Conservation (phyloP, 1,284 basidiomycete genomes). For the Naganishia albida region DNA sequence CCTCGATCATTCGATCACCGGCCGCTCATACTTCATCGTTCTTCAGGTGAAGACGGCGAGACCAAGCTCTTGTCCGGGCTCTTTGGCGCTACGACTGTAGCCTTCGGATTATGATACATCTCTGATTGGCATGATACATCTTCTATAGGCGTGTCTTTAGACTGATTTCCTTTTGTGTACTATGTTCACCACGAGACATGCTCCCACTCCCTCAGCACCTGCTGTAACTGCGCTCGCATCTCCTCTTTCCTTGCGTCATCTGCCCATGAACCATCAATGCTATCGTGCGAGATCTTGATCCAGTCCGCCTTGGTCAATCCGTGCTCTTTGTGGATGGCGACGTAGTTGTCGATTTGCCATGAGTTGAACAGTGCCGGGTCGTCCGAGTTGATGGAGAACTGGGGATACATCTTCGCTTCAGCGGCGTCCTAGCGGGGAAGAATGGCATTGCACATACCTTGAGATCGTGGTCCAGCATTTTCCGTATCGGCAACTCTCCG, state of each 20-base stretch:
- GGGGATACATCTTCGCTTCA: neutral
- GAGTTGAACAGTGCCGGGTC: slow-evolving; percentile 41
- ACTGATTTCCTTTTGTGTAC: neutral
- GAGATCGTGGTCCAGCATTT: slow-evolving; percentile 38
- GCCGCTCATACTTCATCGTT: neutral
- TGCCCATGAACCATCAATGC: slow-evolving; percentile 39
- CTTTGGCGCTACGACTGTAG: slow-evolving; percentile 18
- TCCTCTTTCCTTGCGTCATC: slow-evolving; percentile 34
- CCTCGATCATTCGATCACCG: no score
- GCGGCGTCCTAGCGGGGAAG: neutral
- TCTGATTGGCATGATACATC: neutral
- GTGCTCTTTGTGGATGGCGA: slow-evolving; percentile 39
- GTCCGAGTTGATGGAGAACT: slow-evolving; percentile 42
- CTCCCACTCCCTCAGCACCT: slow-evolving; percentile 17
- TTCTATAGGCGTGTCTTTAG: neutral
- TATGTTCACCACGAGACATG: slow-evolving; percentile 15
- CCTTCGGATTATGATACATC: slow-evolving; percentile 13
- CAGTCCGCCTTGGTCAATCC: slow-evolving; percentile 35
- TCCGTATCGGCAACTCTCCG: slow-evolving; percentile 36
- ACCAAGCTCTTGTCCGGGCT: slow-evolving; percentile 14
- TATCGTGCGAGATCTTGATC: slow-evolving; percentile 36
- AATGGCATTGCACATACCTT: slow-evolving; percentile 15
- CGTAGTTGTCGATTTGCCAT: slow-evolving; percentile 39
- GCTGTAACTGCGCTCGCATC: slow-evolving; percentile 14
- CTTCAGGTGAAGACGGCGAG: slow-evolving; percentile 19